A percentile compares a stretch with the other conserved stretches of the same genome.
These are phyloP conservation scores for Auricularia sp. DNA, from an alignment of 768 basidiomycete genomes.

Conservation along the genomic window DNA sequence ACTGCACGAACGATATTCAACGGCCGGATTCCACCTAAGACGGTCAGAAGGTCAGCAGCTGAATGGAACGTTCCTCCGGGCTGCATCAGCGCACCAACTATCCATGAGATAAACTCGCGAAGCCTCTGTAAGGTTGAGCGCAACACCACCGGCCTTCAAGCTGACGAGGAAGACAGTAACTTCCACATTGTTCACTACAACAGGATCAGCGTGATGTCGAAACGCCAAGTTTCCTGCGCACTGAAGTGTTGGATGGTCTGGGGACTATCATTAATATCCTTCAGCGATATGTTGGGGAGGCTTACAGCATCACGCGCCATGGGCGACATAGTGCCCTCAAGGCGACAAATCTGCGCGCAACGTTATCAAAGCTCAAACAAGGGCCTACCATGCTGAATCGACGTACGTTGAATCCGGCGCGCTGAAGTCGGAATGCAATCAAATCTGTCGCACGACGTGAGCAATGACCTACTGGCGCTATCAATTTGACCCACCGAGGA, in stretches of 20 bases:
- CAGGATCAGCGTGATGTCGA: slow-evolving; percentile 3
- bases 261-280: background rate
- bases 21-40: slow-evolving; percentile 82
- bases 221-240: slow-evolving; percentile 26
- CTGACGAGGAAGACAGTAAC: slow-evolving; percentile 97
- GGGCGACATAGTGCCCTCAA: slow-evolving; percentile 96
- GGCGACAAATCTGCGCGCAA: slow-evolving; percentile 62
- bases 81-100: slow-evolving; percentile 43
- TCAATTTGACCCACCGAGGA: slow-evolving; percentile 29
- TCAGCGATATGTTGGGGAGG: background rate
- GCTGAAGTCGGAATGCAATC: slow-evolving; percentile 85
- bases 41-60: background rate
- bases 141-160: slow-evolving; percentile 92
- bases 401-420: slow-evolving; percentile 78
- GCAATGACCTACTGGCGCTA: background rate
- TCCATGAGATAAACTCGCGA: slow-evolving; percentile 95
- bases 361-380: slow-evolving; percentile 4
- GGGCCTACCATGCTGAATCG: background rate
- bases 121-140: slow-evolving; percentile 81
- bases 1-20: slow-evolving; percentile 26
- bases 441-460: slow-evolving; percentile 42
- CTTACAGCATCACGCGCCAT: slow-evolving; percentile 71
- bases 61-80: background rate
- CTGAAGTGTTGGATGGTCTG: slow-evolving; percentile 85
- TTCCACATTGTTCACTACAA: slow-evolving; percentile 78